Conservation (phyloP, 768 basidiomycete genomes). For the Leccinum disarticulatum region DNA sequence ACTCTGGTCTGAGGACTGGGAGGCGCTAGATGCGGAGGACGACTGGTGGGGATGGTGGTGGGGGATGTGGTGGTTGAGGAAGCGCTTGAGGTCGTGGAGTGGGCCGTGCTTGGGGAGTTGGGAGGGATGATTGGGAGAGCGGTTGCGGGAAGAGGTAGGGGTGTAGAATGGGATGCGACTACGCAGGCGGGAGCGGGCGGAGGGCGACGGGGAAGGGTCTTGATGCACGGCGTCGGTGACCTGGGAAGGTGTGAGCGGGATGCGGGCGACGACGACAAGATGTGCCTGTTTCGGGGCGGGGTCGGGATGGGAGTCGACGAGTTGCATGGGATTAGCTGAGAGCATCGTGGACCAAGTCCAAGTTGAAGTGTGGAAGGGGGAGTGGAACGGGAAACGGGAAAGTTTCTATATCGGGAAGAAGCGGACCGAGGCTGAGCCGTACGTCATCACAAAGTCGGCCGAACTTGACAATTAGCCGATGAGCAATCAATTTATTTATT, state of each 20-base stretch:
- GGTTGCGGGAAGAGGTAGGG: slow-evolving; percentile 1
- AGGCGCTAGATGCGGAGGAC: slow-evolving; percentile 19
- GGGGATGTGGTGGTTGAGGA: slow-evolving; percentile 89
- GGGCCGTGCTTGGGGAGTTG: slow-evolving; percentile 53
- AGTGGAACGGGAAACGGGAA: slow-evolving; percentile 5
- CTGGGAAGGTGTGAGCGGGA: neutral
- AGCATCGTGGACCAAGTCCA: slow-evolving; percentile 31
- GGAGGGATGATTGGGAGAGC: slow-evolving; percentile 1
- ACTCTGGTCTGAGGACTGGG: slow-evolving; percentile 29
- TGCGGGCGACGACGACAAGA: neutral
- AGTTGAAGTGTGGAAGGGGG: neutral
- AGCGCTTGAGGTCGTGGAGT: slow-evolving; percentile 90
- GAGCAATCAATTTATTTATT: neutral
- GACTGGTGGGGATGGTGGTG: slow-evolving; percentile 40
- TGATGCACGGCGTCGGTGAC: neutral
- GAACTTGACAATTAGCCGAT: neutral
- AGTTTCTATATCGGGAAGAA: slow-evolving; percentile 15
- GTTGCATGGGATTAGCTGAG: slow-evolving; percentile 39
- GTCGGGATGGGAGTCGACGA: slow-evolving; percentile 7
- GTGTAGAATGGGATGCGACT: slow-evolving; percentile 30
- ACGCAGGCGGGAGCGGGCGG: slow-evolving; percentile 30
- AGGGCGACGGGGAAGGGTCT: neutral
- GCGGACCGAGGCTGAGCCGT: slow-evolving; percentile 15
- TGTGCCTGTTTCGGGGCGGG: neutral
- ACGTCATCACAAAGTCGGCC: slow-evolving; percentile 21